Conservation (phyloP, 1,284 basidiomycete genomes). For the Pseudomicrostroma phylloplanum region DNA sequence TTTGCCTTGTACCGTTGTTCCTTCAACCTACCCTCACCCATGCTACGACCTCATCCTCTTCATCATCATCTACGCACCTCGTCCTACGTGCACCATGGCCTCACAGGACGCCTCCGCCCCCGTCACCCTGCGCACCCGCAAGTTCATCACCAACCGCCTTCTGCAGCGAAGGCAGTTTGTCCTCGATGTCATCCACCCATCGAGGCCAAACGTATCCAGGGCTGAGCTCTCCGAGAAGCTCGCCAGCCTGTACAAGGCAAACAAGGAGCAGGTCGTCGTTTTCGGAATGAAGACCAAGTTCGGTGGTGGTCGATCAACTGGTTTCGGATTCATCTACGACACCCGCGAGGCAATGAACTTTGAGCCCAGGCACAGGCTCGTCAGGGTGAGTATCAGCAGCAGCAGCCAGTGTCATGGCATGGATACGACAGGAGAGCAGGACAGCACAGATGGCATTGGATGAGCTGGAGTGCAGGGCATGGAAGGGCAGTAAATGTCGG, state of each 20-base stretch:
- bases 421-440: not conserved
- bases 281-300: constrained; percentile 75
- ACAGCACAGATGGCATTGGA: not conserved
- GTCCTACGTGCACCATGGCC: not conserved
- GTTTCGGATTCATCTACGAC: constrained; percentile 94
- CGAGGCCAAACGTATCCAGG: constrained; percentile 89
- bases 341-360: constrained; percentile 84
- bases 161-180: constrained; percentile 73
- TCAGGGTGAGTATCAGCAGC: constrained; percentile 67
- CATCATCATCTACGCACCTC: not conserved
- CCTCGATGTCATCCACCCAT: constrained; percentile 91
- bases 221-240: constrained; percentile 89
- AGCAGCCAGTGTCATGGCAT: not conserved
- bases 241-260: constrained; percentile 63
- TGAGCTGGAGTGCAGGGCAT: too few species aligned
- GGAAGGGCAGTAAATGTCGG: too few species aligned
- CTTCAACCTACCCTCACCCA: too few species aligned
- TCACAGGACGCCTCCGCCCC: constrained; percentile 73
- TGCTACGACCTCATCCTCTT: not conserved
- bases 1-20: too few species aligned
- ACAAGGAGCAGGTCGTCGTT: constrained; percentile 60
- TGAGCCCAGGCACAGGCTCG: constrained; percentile 90
- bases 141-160: constrained; percentile 99
- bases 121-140: constrained; percentile 94
- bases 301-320: constrained; percentile 96